Conservation (phyloP, 345 rosid species). For the Arabidopsis suecica region DNA sequence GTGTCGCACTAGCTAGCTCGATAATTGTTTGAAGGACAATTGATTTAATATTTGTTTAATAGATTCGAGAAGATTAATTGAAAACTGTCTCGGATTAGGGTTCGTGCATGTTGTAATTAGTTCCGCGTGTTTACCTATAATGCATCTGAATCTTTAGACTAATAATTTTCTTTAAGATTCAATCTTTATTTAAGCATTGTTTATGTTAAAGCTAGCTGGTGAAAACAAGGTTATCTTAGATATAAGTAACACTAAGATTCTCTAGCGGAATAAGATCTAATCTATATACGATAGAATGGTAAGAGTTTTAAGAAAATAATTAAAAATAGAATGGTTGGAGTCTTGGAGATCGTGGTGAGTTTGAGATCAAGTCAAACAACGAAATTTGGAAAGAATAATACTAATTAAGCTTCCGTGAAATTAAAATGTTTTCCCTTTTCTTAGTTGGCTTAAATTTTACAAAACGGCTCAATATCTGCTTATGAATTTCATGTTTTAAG, state of each 20-base stretch:
- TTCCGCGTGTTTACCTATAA: conserved; percentile 48
- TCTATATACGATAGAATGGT: conserved; percentile 10
- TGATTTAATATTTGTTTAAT: conserved; percentile 30
- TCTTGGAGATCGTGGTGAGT: conserved; percentile 32
- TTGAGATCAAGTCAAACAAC: conserved; percentile 28
- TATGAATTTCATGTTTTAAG: conserved; percentile 12
- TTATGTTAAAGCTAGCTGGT: conserved; percentile 35
- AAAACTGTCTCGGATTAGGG: conserved; percentile 48
- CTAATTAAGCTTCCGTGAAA: neutral
- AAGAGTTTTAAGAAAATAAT: neutral
- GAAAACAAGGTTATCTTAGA: conserved; percentile 22
- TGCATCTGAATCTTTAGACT: conserved; percentile 47
- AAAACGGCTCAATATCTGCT: conserved; percentile 5
- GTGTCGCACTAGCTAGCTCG: conserved; percentile 43
- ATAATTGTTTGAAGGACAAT: conserved; percentile 30
- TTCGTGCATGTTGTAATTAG: conserved; percentile 45
- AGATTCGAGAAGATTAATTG: conserved; percentile 42
- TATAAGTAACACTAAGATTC: conserved; percentile 27
- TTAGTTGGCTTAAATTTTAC: neutral
- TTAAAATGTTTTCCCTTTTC: neutral
- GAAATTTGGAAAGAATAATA: conserved; percentile 7
- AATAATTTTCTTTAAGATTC: conserved; percentile 31
- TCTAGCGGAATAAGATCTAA: conserved; percentile 28
- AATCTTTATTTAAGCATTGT: conserved; percentile 1
- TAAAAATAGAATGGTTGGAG: neutral